Evolutionary conservation across 1,139 yeast species (phyloP).

Genomic region (Hansenula lynferdii): DNA sequence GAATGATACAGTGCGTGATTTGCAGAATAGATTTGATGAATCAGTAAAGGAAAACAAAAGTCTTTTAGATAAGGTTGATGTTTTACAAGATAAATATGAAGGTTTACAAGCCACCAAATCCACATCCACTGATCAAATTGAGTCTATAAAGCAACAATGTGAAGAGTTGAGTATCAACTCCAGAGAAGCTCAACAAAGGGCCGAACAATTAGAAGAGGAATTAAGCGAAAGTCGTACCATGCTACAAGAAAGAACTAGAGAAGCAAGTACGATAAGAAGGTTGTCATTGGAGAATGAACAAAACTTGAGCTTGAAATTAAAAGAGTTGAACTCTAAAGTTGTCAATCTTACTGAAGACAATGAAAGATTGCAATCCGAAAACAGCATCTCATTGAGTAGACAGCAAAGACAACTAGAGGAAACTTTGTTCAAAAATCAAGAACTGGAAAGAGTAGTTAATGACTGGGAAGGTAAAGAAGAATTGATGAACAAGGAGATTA

Average conservation of each 20-base stretch:
- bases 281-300: constrained; percentile 66
- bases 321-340: constrained; percentile 41
- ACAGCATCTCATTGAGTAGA: constrained; percentile 45
- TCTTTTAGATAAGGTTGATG: constrained; percentile 43
- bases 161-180: constrained; percentile 72
- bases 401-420: constrained; percentile 30
- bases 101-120: constrained; percentile 41
- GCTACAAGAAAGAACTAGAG: constrained; percentile 77
- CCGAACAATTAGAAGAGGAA: constrained; percentile 76
- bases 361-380: constrained; percentile 49
- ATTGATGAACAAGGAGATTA: constrained; percentile 32
- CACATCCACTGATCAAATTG: constrained; percentile 49
- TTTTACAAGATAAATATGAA: constrained; percentile 47
- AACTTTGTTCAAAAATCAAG: constrained; percentile 23
- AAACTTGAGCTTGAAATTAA: constrained; percentile 42
- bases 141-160: constrained; percentile 60
- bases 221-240: constrained; percentile 65
- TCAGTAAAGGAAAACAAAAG: constrained; percentile 52
- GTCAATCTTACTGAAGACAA: constrained; percentile 51
- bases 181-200: constrained; percentile 55
- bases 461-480: constrained; percentile 25
- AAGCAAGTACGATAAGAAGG: constrained; percentile 67
- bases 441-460: constrained; percentile 24
- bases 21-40: constrained; percentile 37
- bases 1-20: constrained; percentile 36